A percentile compares a stretch with the other conserved stretches of the same genome.
These are phyloP conservation scores for Sparassis latifolia DNA, from an alignment of 1,284 basidiomycete species.

Conservation along the genomic window DNA sequence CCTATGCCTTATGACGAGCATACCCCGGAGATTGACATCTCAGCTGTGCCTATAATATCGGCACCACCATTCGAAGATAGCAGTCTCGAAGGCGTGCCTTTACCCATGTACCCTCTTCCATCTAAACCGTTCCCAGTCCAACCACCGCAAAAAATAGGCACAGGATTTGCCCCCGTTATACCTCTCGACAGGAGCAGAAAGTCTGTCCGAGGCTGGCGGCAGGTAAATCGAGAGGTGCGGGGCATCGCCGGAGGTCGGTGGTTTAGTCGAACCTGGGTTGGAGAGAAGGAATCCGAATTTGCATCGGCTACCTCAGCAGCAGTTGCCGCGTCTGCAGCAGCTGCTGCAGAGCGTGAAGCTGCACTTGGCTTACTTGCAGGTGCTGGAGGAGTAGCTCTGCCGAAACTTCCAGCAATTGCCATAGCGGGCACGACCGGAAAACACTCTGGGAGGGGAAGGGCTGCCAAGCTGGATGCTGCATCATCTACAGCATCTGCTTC, in stretches of 20 bases:
- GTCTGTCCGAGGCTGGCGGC: conserved; percentile 62
- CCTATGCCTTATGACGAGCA: conserved; percentile 28
- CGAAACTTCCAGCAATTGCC: conserved; percentile 10
- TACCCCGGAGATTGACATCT: conserved; percentile 23
- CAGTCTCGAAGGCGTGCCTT: conserved; percentile 48
- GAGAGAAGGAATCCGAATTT: conserved; percentile 69
- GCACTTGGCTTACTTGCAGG: conserved; percentile 7
- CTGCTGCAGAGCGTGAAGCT: conserved; percentile 8
- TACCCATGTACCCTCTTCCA: conserved; percentile 69
- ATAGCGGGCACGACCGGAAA: neutral
- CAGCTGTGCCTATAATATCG: conserved; percentile 13
- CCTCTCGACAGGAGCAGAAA: conserved; percentile 57
- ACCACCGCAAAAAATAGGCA: conserved; percentile 63
- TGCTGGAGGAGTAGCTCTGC: conserved; percentile 11
- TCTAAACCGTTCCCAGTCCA: conserved; percentile 75
- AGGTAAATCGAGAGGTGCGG: conserved; percentile 65
- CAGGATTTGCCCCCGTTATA: conserved; percentile 59
- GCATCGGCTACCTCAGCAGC: conserved; percentile 26
- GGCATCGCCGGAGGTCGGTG: conserved; percentile 76
- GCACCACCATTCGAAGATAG: conserved; percentile 32
- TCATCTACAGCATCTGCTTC: conserved; percentile 8
- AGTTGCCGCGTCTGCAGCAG: conserved; percentile 13
- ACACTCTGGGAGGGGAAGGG: conserved; percentile 2
- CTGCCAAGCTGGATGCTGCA: neutral
- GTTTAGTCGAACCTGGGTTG: conserved; percentile 70